These are phyloP conservation scores for Epichloe sylvatica DNA, from an alignment of 2,329 filamentous ascomycete species.

Conservation along the genomic window DNA sequence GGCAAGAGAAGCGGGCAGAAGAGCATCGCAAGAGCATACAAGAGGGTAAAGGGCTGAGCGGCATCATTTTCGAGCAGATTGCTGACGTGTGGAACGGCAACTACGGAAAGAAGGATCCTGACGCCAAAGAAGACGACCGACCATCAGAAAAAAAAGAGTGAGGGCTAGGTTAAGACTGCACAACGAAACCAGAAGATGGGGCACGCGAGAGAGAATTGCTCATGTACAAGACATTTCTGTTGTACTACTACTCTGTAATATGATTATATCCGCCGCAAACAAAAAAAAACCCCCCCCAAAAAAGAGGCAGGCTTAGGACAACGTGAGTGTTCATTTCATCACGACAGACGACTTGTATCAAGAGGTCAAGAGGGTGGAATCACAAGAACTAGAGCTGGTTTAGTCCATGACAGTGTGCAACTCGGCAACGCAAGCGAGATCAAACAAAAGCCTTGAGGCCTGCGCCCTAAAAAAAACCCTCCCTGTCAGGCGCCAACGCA, in stretches of 20 bases:
- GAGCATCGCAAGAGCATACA: slow-evolving; percentile 39
- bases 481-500: not conserved
- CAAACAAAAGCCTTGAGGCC: not conserved
- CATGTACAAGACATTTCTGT: not conserved
- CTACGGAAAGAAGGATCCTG: slow-evolving; percentile 17
- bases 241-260: too few species aligned
- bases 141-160: not conserved
- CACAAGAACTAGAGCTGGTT: too few species aligned
- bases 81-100: slow-evolving; percentile 36
- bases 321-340: too few species aligned
- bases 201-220: not conserved
- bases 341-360: too few species aligned
- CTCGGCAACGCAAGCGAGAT: not conserved
- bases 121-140: slow-evolving; percentile 1
- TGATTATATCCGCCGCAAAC: too few species aligned
- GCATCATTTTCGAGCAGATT: slow-evolving; percentile 43
- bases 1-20: slow-evolving; percentile 37
- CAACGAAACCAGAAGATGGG: not conserved
- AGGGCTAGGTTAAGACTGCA: not conserved
- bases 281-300: too few species aligned
- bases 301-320: too few species aligned
- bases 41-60: slow-evolving; percentile 41
- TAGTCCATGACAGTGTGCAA: too few species aligned
- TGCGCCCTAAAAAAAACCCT: not conserved
- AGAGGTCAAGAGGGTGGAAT: too few species aligned